Conservation (phyloP, 75 land plant genomes). For the Ceratopteris richardii region DNA sequence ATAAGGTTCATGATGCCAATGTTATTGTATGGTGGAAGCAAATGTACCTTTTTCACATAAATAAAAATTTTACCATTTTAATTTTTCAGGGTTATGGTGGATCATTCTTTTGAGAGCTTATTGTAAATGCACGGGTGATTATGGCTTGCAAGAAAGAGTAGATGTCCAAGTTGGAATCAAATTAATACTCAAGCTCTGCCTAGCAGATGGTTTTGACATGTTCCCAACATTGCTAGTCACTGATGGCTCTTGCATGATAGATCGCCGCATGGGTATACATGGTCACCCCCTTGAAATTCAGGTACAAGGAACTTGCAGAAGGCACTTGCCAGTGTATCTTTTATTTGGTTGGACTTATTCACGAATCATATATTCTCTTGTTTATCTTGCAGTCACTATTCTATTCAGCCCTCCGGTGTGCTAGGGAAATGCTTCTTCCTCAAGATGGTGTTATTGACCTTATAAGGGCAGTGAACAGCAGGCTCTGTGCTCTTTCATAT, state of each 20-base stretch:
- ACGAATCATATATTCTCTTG: not conserved
- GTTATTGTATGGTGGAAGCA: not conserved
- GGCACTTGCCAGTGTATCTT: not conserved
- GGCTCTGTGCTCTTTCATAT: conserved; percentile 71
- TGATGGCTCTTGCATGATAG: conserved; percentile 95
- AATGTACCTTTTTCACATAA: too few species aligned
- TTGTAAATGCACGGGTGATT: conserved; percentile 71
- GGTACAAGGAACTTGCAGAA: conserved; percentile 16
- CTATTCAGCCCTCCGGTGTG: conserved; percentile 66
- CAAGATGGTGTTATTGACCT: conserved; percentile 59
- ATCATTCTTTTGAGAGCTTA: conserved; percentile 72
- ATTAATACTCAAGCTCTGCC: conserved; percentile 62
- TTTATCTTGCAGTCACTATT: conserved; percentile 52
- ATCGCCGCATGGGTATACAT: conserved; percentile 83
- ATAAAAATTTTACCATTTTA: not conserved
- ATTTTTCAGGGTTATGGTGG: conserved; percentile 74
- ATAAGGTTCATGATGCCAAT: not conserved
- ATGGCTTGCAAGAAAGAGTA: conserved; percentile 63
- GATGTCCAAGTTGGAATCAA: conserved; percentile 84
- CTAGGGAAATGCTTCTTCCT: conserved; percentile 55
- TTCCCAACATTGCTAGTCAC: conserved; percentile 77
- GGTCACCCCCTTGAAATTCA: conserved; percentile 91
- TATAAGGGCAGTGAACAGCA: conserved; percentile 49
- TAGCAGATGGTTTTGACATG: conserved; percentile 86
- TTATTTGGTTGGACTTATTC: not conserved